A percentile compares a stretch with the other conserved stretches of the same genome.
Evolutionary conservation across 371 early-diverging fungal species (phyloP).

Genomic region (Quaeritorhiza haematococci): DNA sequence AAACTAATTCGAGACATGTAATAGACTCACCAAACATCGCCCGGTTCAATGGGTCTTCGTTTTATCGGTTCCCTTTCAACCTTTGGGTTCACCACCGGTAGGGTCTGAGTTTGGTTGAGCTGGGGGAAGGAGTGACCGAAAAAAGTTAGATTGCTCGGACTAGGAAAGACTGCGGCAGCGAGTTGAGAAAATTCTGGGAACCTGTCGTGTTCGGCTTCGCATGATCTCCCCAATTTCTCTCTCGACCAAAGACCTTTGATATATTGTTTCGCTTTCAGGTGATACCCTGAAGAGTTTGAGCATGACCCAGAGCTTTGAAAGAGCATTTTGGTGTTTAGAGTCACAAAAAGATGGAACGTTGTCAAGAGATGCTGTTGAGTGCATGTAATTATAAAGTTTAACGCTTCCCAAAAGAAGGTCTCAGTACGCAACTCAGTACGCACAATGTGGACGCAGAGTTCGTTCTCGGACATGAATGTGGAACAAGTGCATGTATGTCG

Average conservation of each 20-base stretch:
- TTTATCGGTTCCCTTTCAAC: slow-evolving; percentile 1
- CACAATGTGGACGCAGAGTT: slow-evolving; percentile 40
- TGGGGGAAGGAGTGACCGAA: too few relatives aligned
- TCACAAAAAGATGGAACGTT: not conserved
- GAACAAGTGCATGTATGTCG: slow-evolving; percentile 32
- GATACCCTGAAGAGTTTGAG: slow-evolving; percentile 33
- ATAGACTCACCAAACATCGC: slow-evolving; percentile 30
- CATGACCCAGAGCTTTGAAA: slow-evolving; percentile 39
- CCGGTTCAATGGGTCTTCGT: slow-evolving; percentile 26
- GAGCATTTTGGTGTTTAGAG: not conserved
- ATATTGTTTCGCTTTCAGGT: slow-evolving; percentile 27
- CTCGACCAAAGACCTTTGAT: slow-evolving; percentile 33
- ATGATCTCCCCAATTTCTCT: slow-evolving; percentile 34
- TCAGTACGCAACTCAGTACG: too few relatives aligned
- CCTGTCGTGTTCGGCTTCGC: slow-evolving; percentile 16
- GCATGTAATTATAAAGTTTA: not conserved
- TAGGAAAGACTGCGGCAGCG: too few relatives aligned
- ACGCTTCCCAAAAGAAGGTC: too few relatives aligned
- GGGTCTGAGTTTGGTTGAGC: too few relatives aligned
- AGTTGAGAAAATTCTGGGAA: too few relatives aligned
- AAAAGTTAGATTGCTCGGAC: too few relatives aligned
- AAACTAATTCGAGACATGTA: not conserved
- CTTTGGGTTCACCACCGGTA: not conserved
- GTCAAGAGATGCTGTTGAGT: not conserved
- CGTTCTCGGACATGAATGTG: slow-evolving; percentile 15